These are phyloP conservation scores for Fraxinus xanthoxyloides DNA, from an alignment of 305 asterid genomes.

Conservation along the genomic window DNA sequence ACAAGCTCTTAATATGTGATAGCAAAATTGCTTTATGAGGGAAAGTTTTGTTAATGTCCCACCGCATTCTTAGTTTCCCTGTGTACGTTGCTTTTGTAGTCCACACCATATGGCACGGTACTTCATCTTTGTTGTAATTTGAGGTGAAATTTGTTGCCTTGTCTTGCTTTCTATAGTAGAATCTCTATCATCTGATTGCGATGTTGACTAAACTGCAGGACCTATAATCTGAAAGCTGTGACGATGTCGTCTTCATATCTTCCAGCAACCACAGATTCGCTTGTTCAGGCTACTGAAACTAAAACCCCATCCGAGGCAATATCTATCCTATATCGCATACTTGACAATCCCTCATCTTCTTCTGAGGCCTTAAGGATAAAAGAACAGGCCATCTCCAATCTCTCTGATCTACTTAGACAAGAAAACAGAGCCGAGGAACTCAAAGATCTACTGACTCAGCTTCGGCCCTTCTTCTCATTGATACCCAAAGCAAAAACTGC, in stretches of 20 bases:
- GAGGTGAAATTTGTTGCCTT: neutral
- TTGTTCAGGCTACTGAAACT: constrained; percentile 46
- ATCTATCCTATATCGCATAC: constrained; percentile 44
- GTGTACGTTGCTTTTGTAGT: neutral
- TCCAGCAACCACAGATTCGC: constrained; percentile 55
- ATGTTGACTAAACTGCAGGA: constrained; percentile 26
- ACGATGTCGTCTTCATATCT: constrained; percentile 42
- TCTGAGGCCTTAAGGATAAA: constrained; percentile 59
- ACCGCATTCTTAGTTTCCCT: neutral
- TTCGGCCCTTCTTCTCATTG: constrained; percentile 57
- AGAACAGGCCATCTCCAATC: constrained; percentile 52
- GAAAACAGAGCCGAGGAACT: constrained; percentile 58
- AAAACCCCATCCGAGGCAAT: constrained; percentile 53
- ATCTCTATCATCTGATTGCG: neutral
- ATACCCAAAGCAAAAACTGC: constrained; percentile 75
- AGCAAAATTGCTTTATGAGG: neutral
- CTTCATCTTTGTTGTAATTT: neutral
- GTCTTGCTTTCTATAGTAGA: neutral
- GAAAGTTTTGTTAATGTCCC: neutral
- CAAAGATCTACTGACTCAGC: constrained; percentile 39
- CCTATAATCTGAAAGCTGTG: constrained; percentile 16
- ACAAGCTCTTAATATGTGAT: neutral
- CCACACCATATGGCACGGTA: neutral
- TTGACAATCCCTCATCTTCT: constrained; percentile 56
- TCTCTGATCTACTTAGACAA: constrained; percentile 56